Conservation (phyloP, 192 early-diverging fungal species). For the Phlyctochytrium arcticum region DNA sequence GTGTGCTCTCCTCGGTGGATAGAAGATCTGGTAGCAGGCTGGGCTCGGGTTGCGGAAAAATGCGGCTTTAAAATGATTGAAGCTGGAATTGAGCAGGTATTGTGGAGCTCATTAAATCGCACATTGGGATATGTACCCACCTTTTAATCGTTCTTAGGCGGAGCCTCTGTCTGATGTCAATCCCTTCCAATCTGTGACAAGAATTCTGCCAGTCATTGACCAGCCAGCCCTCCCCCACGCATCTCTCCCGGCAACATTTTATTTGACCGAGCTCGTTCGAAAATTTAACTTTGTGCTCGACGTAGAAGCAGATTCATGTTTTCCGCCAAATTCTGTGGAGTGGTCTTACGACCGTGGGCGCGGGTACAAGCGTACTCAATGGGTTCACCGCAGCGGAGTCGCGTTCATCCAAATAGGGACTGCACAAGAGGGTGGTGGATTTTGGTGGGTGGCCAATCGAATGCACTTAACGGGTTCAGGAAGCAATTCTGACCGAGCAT, state of each 20-base stretch:
- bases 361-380: conserved; percentile 77
- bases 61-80: conserved; percentile 88
- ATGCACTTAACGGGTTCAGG: conserved; percentile 48
- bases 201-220: conserved; percentile 43
- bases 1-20: conserved; percentile 86
- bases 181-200: conserved; percentile 79
- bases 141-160: conserved; percentile 8
- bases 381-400: conserved; percentile 82
- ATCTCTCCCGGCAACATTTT: conserved; percentile 57
- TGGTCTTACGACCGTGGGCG: conserved; percentile 59
- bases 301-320: conserved; percentile 79
- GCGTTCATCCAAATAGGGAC: conserved; percentile 85
- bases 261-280: conserved; percentile 77
- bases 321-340: conserved; percentile 55
- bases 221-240: conserved; percentile 58
- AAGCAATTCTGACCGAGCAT: too few species aligned
- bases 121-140: neutral
- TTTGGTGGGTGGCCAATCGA: conserved; percentile 87
- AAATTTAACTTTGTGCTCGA: conserved; percentile 85
- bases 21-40: conserved; percentile 77
- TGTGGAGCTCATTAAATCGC: neutral
- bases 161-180: conserved; percentile 65
- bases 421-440: conserved; percentile 62
- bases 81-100: conserved; percentile 70
- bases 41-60: conserved; percentile 77